Percentiles rank a stretch among this genome's conserved stretches.
Conservation (phyloP, 2,329 filamentous ascomycete genomes). For the Periconia digitata region DNA sequence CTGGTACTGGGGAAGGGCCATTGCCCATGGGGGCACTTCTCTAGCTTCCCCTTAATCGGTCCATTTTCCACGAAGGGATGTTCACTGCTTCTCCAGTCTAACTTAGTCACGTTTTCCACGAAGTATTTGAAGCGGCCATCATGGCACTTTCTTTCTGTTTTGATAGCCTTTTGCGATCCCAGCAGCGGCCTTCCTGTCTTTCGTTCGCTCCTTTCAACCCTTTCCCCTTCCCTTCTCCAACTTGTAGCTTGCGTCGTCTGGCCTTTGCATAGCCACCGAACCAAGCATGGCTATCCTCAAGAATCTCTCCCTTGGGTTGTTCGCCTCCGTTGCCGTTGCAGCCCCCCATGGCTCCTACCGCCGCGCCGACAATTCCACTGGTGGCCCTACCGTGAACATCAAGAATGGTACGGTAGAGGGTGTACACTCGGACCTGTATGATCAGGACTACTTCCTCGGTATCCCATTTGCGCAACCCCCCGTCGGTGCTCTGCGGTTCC, state of each 20-base stretch:
- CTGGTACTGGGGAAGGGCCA: neutral
- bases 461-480: constrained; percentile 48
- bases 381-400: constrained; percentile 11
- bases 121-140: neutral
- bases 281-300: constrained; percentile 3
- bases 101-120: neutral
- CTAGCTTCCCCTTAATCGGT: neutral
- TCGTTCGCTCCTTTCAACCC: too few relatives aligned
- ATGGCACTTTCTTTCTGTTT: neutral
- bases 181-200: neutral
- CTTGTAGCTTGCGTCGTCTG: neutral
- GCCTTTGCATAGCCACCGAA: neutral
- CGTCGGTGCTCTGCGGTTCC: constrained; percentile 51
- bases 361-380: neutral
- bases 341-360: neutral
- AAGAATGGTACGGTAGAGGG: constrained; percentile 47
- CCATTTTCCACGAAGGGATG: neutral
- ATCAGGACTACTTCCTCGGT: constrained; percentile 49
- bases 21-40: neutral
- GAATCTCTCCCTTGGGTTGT: neutral
- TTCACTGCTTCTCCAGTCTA: too few relatives aligned
- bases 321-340: neutral
- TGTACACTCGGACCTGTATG: constrained; percentile 37
- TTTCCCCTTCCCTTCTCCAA: neutral
- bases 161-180: too few relatives aligned